Evolutionary conservation across 164 flowering plant genomes (phyloP), one percentile per base, ranked within the genome.

Genomic region (Liquidambar formosana): DNA sequence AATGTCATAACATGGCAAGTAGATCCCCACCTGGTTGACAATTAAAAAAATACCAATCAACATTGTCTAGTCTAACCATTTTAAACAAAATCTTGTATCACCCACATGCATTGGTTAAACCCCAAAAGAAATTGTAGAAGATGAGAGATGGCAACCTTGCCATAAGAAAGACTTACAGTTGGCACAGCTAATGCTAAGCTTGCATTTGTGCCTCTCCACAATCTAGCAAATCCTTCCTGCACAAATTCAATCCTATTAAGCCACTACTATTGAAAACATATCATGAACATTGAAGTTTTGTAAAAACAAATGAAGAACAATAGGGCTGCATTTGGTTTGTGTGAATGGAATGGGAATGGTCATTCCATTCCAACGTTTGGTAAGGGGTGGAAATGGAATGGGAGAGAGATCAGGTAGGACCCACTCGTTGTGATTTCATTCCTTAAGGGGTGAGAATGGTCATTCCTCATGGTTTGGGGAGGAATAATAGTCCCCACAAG

Each of bases 1-100:
- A 60, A 90, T 78, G 80, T 96, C 99, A 67, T 96, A 96, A 67
- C 88, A 89, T 21, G 97, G 99, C 77, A 96, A 75, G 73, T 93
- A 96, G 71, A 96, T 96, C 19, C 94, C 98, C 56, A 95, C 99
- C 97, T 95, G 83, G 18, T 76, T 25, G 65, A 80, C 41, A 74
- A 66, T n/a, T 15, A 23, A 57, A 45, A 49, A 27, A 61, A 19
- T 9, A 28, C 61, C 16, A 26, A n/a, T 58, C 27, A 61, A 61
- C 33, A 25, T 56, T 28, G 58, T 18, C 38, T 11, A 23, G 13
- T 9, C 18, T 57, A 51, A 23, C 49, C 27, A 41, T 56, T 64
- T 60, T 28, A 47, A 45, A 23, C 14, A 44, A 48, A 1, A 28
- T 21, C 27, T 10, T 28, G 57, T 27, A 60, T 43, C 56, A 44